Base-by-base conservation (phyloP, 768 basidiomycete species). In the Gautieria morchelliformis region DNA sequence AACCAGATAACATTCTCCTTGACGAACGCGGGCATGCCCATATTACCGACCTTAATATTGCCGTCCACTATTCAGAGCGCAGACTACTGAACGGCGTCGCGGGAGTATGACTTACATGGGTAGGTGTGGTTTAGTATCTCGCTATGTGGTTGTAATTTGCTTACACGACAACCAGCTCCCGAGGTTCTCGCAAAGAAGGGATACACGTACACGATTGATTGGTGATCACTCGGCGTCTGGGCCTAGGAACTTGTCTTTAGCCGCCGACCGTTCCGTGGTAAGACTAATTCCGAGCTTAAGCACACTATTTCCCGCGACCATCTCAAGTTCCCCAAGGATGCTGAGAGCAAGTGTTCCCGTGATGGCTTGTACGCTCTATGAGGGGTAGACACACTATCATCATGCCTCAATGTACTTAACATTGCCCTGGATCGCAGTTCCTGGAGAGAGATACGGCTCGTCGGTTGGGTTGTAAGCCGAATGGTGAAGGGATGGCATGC, bases 61-160 rank as follows among this genome's bases (percentile, higher is more conserved):
- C 95, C 15, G 93, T 98, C 7, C 95, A 99, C 70, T 98, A 89
- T 67, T 83, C 86, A 5, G 93, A 96, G 57, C 80, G 89, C 56
- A 81, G 87, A 58, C 72, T 93, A 33, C 70, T 88, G 22, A 93
- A 89, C 12, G 93, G 93, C 22, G 89, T 99, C 0, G 95, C 95
- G 20, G 95, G 95, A 95, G 92, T 52, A 95, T 98, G 94, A 95
- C 95, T 3, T 99, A 99, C 69, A 99, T 99, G 95, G 94, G 82
- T 85, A 66, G 55, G 77, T 59, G 92, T 58, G 2, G 85, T n/a
- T n/a, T 69, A 47, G 42, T 41, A 12, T 46, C 11, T 35, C 11
- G 33, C n/a, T 35, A 4, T 60, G 27, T 42, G 37, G 27, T 22
- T 51, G 24, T 20, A 17, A 37, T 30, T 42, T 41, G 11, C 24